phyloP scores from a whole-genome alignment of 139 green algal species.

The Chlamydomonas sp. region DNA sequence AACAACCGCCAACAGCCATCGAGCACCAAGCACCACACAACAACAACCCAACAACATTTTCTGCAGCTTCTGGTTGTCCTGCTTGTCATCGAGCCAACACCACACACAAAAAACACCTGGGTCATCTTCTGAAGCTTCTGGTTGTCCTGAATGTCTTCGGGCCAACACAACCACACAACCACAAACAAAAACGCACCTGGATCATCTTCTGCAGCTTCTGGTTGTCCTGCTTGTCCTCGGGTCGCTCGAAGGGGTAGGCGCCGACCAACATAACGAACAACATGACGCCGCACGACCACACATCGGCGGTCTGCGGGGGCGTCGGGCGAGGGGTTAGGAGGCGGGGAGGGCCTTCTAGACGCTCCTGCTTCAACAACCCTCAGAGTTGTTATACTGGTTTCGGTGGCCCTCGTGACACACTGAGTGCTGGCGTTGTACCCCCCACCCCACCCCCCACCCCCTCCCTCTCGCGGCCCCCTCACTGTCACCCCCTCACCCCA shows the following conservation, averaged over 20 bases:
- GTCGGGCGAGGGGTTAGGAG: no score
- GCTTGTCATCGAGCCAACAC: conserved; percentile 60
- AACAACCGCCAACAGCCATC: background rate
- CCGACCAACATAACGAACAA: conserved; percentile 97
- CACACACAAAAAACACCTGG: background rate
- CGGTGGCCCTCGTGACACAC: no score
- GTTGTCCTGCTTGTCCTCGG: conserved; percentile 77
- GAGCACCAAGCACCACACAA: no score
- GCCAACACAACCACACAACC: background rate
- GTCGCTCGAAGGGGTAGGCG: conserved; percentile 94
- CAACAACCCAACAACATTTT: no score
- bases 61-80: conserved; percentile 69
- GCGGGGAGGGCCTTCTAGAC: no score
- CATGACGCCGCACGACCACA: conserved; percentile 97
- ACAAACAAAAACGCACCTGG: conserved; percentile 33
- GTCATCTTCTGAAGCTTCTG: conserved; percentile 72
- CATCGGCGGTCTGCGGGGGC: conserved; percentile 83
- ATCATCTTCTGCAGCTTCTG: conserved; percentile 78
- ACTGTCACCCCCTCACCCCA: no score
- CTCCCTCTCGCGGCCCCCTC: no score
- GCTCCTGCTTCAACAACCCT: no score
- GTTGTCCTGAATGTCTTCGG: conserved; percentile 75
- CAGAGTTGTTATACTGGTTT: no score
- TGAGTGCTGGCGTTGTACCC: no score
- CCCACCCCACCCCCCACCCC: no score